Evolutionary conservation across 2,329 filamentous ascomycete genomes (phyloP).

Genomic region (Colletotrichum agaves): DNA sequence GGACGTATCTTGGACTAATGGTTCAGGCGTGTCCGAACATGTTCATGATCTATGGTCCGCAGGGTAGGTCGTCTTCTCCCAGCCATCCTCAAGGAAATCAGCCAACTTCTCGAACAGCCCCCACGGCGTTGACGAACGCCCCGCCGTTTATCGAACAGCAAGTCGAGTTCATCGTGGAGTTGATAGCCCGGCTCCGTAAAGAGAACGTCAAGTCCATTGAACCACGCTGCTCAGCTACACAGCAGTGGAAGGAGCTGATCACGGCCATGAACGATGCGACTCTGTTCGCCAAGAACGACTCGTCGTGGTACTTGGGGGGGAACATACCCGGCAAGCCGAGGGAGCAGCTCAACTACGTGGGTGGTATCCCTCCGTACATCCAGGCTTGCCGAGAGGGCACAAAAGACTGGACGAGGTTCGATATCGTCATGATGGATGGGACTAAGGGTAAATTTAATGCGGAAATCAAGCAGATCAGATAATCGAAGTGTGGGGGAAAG

Average conservation of each 20-base stretch:
- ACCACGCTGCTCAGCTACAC: constrained; percentile 25
- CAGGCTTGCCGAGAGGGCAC: constrained; percentile 30
- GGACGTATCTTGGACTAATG: constrained; percentile 43
- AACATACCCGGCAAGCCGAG: constrained; percentile 41
- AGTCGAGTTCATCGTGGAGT: constrained; percentile 36
- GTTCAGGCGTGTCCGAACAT: constrained; percentile 38
- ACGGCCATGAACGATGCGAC: constrained; percentile 35
- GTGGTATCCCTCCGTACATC: constrained; percentile 34
- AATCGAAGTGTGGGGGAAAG: no score
- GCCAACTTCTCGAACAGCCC: constrained; percentile 17
- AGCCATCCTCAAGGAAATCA: neutral
- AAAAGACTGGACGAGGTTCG: constrained; percentile 20
- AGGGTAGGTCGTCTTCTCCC: constrained; percentile 25
- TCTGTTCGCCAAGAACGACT: constrained; percentile 37
- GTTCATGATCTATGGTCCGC: constrained; percentile 43
- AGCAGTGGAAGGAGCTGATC: constrained; percentile 36
- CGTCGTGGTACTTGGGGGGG: constrained; percentile 40
- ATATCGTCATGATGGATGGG: neutral
- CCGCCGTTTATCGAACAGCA: constrained; percentile 37
- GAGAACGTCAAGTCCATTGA: constrained; percentile 36
- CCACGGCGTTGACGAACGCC: constrained; percentile 39
- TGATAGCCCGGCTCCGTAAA: constrained; percentile 26
- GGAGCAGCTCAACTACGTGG: constrained; percentile 39
- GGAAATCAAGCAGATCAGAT: neutral
- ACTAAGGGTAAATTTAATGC: neutral